Evolutionary conservation across 345 rosid genomes (phyloP).

Genomic region (Luvunga scandens): DNA sequence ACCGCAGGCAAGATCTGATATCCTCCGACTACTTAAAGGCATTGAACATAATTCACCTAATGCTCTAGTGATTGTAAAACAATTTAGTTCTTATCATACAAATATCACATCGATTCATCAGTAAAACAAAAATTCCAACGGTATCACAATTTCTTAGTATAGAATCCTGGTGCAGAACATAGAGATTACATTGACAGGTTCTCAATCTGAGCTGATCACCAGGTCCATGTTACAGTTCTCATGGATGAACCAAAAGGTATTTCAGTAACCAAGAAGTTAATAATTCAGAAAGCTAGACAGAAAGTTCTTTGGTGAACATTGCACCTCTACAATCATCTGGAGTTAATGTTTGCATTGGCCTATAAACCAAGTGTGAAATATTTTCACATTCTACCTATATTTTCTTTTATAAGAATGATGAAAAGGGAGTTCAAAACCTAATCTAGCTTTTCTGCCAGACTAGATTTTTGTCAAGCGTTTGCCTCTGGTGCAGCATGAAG

Average conservation of each 20-base stretch:
- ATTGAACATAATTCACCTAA: neutral
- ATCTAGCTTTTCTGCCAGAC: slow-evolving; percentile 22
- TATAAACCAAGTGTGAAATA: slow-evolving; percentile 44
- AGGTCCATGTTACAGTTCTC: slow-evolving; percentile 19
- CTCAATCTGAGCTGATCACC: slow-evolving; percentile 6
- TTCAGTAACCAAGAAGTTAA: slow-evolving; percentile 24
- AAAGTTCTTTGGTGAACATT: slow-evolving; percentile 23
- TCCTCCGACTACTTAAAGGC: neutral
- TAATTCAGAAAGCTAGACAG: slow-evolving; percentile 32
- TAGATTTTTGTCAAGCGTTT: slow-evolving; percentile 31
- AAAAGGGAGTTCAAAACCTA: slow-evolving; percentile 30
- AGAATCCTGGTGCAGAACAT: neutral
- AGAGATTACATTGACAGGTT: neutral
- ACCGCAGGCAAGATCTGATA: neutral
- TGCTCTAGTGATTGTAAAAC: neutral
- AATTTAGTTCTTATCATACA: too few relatives aligned
- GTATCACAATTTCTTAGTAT: neutral
- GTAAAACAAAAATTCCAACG: neutral
- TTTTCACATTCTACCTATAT: slow-evolving; percentile 64
- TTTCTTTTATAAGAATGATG: slow-evolving; percentile 46
- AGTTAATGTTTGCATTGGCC: slow-evolving; percentile 42
- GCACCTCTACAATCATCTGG: slow-evolving; percentile 42
- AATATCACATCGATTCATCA: neutral
- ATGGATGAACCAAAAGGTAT: slow-evolving; percentile 4
- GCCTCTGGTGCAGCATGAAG: slow-evolving; percentile 54